Evolutionary conservation across 371 early-diverging fungal genomes (phyloP).

Genomic region (Umbelopsis sp.): DNA sequence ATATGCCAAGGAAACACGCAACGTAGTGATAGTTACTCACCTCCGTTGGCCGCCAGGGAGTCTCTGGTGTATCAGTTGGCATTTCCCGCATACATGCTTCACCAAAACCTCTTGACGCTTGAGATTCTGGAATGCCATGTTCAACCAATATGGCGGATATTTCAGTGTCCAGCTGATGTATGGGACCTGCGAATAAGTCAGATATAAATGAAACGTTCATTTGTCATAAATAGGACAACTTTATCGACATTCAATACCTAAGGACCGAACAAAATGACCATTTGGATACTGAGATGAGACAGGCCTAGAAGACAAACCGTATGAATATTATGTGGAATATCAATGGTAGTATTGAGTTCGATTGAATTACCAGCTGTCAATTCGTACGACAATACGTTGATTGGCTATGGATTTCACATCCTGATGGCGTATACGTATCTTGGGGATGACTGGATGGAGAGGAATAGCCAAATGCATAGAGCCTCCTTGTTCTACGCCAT

Average conservation of each 20-base stretch:
- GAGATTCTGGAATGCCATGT: constrained; percentile 76
- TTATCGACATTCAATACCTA: constrained; percentile 45
- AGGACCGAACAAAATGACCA: constrained; percentile 88
- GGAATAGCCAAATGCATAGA: constrained; percentile 79
- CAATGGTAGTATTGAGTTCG: constrained; percentile 16
- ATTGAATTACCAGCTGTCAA: constrained; percentile 79
- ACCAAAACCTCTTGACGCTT: constrained; percentile 70
- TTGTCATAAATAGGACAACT: too few species aligned
- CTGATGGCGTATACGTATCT: constrained; percentile 87
- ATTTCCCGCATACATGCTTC: constrained; percentile 69
- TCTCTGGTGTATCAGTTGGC: constrained; percentile 59
- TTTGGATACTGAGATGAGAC: constrained; percentile 78
- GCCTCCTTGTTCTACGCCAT: constrained; percentile 59
- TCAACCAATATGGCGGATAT: constrained; percentile 80
- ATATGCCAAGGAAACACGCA: background rate
- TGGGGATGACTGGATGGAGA: constrained; percentile 83
- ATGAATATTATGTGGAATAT: constrained; percentile 3
- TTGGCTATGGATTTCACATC: constrained; percentile 70
- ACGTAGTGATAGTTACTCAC: constrained; percentile 23
- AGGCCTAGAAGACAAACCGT: constrained; percentile 39
- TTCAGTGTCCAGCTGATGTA: constrained; percentile 74
- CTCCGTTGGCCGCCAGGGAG: constrained; percentile 63
- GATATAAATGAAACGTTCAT: too few species aligned
- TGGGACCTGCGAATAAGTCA: constrained; percentile 54
- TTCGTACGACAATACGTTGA: constrained; percentile 85